phyloP scores from a whole-genome alignment of 202 grass and related monocot species.

The Setaria viridis region DNA sequence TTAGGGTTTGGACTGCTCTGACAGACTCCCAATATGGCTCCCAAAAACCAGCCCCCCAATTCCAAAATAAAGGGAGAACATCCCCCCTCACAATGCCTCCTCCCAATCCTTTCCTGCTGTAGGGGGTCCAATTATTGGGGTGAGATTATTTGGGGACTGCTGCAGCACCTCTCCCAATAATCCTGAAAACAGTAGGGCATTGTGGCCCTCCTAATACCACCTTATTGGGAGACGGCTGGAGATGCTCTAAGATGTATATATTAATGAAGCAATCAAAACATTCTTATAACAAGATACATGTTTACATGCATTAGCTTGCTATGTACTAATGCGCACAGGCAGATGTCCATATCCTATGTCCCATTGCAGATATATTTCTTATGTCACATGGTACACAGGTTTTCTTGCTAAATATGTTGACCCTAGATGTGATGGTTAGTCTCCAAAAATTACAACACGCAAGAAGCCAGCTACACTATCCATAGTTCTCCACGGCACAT shows the following conservation, averaged over 20 bases:
- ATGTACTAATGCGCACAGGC: not conserved
- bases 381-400: not conserved
- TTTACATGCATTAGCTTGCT: not conserved
- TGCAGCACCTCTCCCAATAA: too few relatives aligned
- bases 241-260: conserved; percentile 1
- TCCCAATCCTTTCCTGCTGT: too few relatives aligned
- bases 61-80: too few relatives aligned
- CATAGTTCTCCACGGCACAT: not conserved
- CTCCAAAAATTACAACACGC: not conserved
- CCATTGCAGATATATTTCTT: not conserved
- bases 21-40: too few relatives aligned
- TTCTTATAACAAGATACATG: not conserved
- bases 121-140: too few relatives aligned
- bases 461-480: not conserved
- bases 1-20: too few relatives aligned
- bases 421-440: not conserved
- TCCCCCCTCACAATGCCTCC: too few relatives aligned
- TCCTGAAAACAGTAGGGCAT: too few relatives aligned
- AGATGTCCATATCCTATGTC: not conserved
- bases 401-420: conserved; percentile 15
- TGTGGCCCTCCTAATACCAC: too few relatives aligned
- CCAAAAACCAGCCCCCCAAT: too few relatives aligned
- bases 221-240: too few relatives aligned
- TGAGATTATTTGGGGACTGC: too few relatives aligned
- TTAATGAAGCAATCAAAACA: conserved; percentile 9